phyloP scores from a whole-genome alignment of 345 rosid species.

The Odontarrhena argentea region DNA sequence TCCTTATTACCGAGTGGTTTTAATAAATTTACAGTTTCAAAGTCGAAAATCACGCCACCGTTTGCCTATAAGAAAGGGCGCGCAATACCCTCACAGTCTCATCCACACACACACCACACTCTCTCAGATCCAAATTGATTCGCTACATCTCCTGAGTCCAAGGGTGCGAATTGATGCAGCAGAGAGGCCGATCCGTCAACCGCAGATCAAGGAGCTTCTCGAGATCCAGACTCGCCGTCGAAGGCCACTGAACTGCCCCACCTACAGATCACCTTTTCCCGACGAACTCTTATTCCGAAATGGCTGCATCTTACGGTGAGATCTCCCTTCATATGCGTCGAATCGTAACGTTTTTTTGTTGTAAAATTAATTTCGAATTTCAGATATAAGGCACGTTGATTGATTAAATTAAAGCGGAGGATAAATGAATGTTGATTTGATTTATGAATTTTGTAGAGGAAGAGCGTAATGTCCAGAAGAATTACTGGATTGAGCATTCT shows the following conservation, averaged over 20 bases:
- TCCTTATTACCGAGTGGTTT: background rate
- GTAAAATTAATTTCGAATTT: background rate
- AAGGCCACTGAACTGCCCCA: slow-evolving; percentile 50
- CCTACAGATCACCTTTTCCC: background rate
- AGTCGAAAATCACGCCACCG: slow-evolving; percentile 5
- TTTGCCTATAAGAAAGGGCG: slow-evolving; percentile 29
- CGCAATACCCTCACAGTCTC: slow-evolving; percentile 4
- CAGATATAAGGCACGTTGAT: background rate
- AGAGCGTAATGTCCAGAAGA: slow-evolving; percentile 79
- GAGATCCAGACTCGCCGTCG: slow-evolving; percentile 74
- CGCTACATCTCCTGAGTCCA: background rate
- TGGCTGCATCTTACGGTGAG: slow-evolving; percentile 52
- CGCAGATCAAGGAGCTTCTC: slow-evolving; percentile 89
- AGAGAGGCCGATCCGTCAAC: slow-evolving; percentile 59
- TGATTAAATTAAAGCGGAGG: background rate
- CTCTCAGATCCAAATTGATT: slow-evolving; percentile 1
- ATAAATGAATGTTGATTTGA: background rate
- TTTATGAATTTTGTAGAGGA: slow-evolving; percentile 43
- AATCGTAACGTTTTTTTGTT: background rate
- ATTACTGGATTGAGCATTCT: slow-evolving; percentile 84
- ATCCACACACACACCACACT: background rate
- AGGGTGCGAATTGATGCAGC: slow-evolving; percentile 56
- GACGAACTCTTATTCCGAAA: slow-evolving; percentile 31
- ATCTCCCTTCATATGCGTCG: background rate
- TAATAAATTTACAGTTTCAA: background rate